Evolutionary conservation across 139 green algal genomes (phyloP).

Genomic region (Chlamydomonas eustigma): DNA sequence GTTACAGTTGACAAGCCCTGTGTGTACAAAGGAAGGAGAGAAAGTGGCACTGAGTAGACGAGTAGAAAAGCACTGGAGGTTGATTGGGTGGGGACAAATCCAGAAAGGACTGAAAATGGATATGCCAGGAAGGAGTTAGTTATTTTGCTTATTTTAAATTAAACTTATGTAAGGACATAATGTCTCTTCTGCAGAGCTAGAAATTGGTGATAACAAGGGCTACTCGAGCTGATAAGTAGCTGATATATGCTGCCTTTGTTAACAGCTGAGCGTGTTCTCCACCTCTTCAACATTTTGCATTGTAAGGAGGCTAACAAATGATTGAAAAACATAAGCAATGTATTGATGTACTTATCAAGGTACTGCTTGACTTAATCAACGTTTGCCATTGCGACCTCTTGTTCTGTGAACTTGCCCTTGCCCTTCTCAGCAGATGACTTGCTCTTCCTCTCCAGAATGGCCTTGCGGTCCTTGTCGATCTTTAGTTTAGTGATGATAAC

Average conservation of each 20-base stretch:
- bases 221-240: too few relatives aligned
- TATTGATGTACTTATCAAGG: too few relatives aligned
- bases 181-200: too few relatives aligned
- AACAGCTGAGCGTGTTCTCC: too few relatives aligned
- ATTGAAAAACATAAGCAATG: too few relatives aligned
- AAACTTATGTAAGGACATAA: too few relatives aligned
- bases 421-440: conserved; percentile 77
- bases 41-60: conserved; percentile 91
- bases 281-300: too few relatives aligned
- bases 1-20: conserved; percentile 94
- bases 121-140: conserved; percentile 25
- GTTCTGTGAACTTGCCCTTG: conserved; percentile 90
- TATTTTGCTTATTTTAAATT: too few relatives aligned
- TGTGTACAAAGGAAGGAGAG: conserved; percentile 98
- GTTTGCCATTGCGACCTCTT: conserved; percentile 88
- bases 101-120: conserved; percentile 77
- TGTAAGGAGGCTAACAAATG: too few relatives aligned
- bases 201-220: too few relatives aligned
- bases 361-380: too few relatives aligned
- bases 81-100: conserved; percentile 89
- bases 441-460: conserved; percentile 89
- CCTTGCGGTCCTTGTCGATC: conserved; percentile 96
- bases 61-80: conserved; percentile 98
- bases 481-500: conserved; percentile 98
- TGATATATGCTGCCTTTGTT: too few relatives aligned